Conservation (phyloP, 2,329 filamentous ascomycete genomes). For the Pleoardoris graminearum region DNA sequence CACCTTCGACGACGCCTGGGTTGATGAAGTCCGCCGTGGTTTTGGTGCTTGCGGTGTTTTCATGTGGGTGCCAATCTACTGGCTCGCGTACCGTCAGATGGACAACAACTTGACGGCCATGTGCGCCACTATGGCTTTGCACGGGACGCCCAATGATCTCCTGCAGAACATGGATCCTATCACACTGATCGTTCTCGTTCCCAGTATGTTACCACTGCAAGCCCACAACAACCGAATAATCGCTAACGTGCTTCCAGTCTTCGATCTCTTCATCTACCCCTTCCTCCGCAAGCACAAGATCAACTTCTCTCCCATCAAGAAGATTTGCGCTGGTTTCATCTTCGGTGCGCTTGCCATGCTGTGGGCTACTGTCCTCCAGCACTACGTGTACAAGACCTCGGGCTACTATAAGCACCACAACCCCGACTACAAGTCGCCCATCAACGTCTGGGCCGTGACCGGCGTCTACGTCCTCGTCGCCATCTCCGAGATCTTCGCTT, state of each 20-base stretch:
- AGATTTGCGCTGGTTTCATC: constrained; percentile 54
- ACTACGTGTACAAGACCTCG: constrained; percentile 55
- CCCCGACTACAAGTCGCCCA: constrained; percentile 37
- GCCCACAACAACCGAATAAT: background rate
- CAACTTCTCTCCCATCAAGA: constrained; percentile 70
- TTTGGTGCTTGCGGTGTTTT: constrained; percentile 29
- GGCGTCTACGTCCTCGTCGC: constrained; percentile 52
- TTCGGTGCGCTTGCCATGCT: constrained; percentile 49
- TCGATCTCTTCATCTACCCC: constrained; percentile 67
- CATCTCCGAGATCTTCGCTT: constrained; percentile 57
- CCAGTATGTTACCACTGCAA: constrained; percentile 42
- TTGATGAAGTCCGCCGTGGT: constrained; percentile 54
- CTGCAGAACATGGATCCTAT: constrained; percentile 55
- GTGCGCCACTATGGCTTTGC: constrained; percentile 52
- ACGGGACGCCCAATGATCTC: constrained; percentile 55
- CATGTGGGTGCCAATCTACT: constrained; percentile 52
- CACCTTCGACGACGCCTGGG: constrained; percentile 78
- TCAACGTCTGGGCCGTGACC: constrained; percentile 62
- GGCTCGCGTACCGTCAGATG: constrained; percentile 51
- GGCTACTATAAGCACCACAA: constrained; percentile 26
- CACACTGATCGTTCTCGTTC: constrained; percentile 52
- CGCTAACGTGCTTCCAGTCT: constrained; percentile 24
- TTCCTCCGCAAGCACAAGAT: constrained; percentile 63
- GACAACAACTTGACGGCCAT: constrained; percentile 54
- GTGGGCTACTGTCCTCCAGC: constrained; percentile 49